These are phyloP conservation scores for Taphrina wiesneri DNA, from an alignment of 1,139 yeast species.

Conservation along the genomic window DNA sequence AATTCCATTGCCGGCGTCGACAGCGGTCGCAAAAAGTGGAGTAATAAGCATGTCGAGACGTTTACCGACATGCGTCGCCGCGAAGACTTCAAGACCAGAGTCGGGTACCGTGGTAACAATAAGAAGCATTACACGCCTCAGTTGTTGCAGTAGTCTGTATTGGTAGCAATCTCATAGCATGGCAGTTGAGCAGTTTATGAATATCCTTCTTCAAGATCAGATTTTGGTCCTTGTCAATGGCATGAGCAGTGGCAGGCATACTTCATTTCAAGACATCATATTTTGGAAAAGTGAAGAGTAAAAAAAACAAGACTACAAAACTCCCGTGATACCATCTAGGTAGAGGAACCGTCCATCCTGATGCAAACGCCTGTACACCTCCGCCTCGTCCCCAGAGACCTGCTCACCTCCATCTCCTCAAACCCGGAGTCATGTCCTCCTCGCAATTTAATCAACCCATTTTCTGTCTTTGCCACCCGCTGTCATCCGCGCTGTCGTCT, in stretches of 20 bases:
- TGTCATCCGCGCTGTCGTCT: background rate
- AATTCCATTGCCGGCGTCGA: conserved; percentile 41
- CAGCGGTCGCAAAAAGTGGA: conserved; percentile 30
- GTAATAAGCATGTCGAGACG: conserved; percentile 33
- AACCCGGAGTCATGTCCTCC: background rate
- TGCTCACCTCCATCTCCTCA: background rate
- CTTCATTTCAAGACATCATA: background rate
- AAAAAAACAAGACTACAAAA: background rate
- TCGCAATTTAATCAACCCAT: background rate
- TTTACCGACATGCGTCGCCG: conserved; percentile 64
- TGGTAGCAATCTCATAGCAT: too few relatives aligned
- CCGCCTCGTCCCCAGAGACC: background rate
- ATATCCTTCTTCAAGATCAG: too few relatives aligned
- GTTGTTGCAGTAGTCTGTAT: conserved; percentile 52
- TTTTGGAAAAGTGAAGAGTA: background rate
- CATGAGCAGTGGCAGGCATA: too few relatives aligned
- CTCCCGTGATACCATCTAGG: background rate
- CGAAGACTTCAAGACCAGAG: conserved; percentile 66
- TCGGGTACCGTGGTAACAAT: conserved; percentile 77
- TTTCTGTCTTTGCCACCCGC: background rate
- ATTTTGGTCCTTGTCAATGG: too few relatives aligned
- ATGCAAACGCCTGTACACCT: background rate
- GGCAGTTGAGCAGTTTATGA: too few relatives aligned
- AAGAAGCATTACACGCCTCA: conserved; percentile 93
- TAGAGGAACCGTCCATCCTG: background rate